A percentile compares a stretch with the other conserved stretches of the same genome.
Evolutionary conservation across 2,329 filamentous ascomycete species (phyloP).

Genomic region (Pseudogymnoascus sp.): DNA sequence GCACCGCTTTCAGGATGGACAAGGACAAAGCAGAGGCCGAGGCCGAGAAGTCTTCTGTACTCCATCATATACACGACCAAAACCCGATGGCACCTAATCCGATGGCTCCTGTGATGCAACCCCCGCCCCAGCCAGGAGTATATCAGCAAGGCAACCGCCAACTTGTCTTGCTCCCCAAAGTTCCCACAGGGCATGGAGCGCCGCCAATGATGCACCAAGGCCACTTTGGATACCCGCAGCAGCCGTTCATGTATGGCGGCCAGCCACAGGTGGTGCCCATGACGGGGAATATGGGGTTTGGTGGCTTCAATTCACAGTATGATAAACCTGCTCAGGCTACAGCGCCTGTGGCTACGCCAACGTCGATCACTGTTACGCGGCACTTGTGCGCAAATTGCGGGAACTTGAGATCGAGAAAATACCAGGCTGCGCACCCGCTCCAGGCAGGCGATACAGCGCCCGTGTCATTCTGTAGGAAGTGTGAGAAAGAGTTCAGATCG

Average conservation of each 20-base stretch:
- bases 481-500: constrained; percentile 1
- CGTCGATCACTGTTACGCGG: background rate
- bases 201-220: background rate
- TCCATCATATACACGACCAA: background rate
- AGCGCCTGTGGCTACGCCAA: background rate
- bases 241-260: constrained; percentile 2
- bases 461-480: constrained; percentile 2
- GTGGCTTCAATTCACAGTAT: constrained; percentile 4
- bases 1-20: background rate
- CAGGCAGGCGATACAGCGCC: background rate
- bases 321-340: background rate
- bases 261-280: background rate
- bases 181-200: background rate
- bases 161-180: constrained; percentile 6
- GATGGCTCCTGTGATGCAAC: background rate
- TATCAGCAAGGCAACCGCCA: constrained; percentile 1
- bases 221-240: background rate
- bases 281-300: background rate
- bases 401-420: constrained; percentile 2
- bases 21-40: background rate
- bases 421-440: background rate
- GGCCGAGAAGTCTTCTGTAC: background rate
- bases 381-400: constrained; percentile 7
- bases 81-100: background rate
- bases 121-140: background rate